phyloP scores from a whole-genome alignment of 768 basidiomycete species.

The Boletellus emodensis region DNA sequence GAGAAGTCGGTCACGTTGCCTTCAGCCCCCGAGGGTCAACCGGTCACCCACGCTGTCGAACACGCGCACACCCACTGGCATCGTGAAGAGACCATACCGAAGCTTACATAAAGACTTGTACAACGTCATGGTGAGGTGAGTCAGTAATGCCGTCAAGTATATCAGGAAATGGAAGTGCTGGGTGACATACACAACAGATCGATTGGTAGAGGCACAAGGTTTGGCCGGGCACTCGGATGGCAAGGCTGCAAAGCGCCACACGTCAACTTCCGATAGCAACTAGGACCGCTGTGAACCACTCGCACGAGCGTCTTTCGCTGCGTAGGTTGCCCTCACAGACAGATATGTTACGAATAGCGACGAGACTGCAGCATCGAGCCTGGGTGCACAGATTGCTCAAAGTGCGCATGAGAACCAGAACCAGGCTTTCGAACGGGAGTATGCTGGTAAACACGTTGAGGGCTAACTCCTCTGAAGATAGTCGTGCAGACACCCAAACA shows the following conservation, averaged over 20 bases:
- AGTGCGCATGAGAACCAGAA: neutral
- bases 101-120: neutral
- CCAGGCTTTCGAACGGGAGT: too few relatives aligned
- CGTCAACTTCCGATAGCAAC: neutral
- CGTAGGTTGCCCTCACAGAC: neutral
- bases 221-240: neutral
- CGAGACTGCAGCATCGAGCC: neutral
- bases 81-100: neutral
- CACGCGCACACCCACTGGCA: neutral
- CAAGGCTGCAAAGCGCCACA: neutral
- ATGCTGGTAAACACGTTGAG: neutral
- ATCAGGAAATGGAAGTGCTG: neutral
- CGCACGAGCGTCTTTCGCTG: neutral
- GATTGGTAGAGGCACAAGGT: neutral
- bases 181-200: neutral
- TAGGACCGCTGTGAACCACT: neutral
- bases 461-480: neutral
- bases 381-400: neutral
- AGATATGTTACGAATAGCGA: neutral
- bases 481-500: too few relatives aligned
- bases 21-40: too few relatives aligned
- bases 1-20: neutral
- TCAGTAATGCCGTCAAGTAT: neutral
- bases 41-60: too few relatives aligned
- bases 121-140: neutral